Evolutionary conservation across 2,329 filamentous ascomycete species (phyloP), one percentile per base, ranked within the genome.

Genomic region (Ophiosphaerella narmari): DNA sequence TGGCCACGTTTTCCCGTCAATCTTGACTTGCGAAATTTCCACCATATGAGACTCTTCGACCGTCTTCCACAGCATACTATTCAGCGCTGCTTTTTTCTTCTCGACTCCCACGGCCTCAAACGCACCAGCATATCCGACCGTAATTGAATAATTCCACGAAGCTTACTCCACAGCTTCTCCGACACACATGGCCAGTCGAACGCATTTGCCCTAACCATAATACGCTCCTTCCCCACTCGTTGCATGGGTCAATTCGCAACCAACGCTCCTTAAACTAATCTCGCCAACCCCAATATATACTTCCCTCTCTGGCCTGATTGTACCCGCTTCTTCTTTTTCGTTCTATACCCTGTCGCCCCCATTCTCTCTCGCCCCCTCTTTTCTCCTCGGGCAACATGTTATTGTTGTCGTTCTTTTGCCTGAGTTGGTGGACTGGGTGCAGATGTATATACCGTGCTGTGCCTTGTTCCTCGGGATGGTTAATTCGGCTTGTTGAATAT

Each of bases 301-400:
- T 11, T 29, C 26, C 11, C 7, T 4, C 26, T 2, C 26, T 46
- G 38, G 48, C 54, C 55, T 50, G 50, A 52, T 54, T 48, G 48
- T 16, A 24, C 3, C 8, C 52, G 18, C 18, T 21, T 21, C 18
- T 21, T 21, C 43, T 23, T 41, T 53, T 45, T 46, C 54, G 62
- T 61, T 65, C 60, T 65, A 65, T 65, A 65, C 60, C 60, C 60
- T 39, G 51, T 48, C 52, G 54, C 48, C 45, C 43, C 23, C 47
- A 9, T 43, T 55, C 34, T 50, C 45, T 23, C 13, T 21, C 36
- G 43, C 33, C 29, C 24, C 31, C 24, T 33, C 14, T 29, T 34
- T 39, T 35, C 39, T 33, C 24, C n/a, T 39, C 3, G 18, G 18
- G 18, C 18, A 21, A 21, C 18, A 21, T 21, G 18, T 21, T 21